Evolutionary conservation across 257 asterid genomes (phyloP), one percentile per base, ranked within the genome.

Genomic region (Solanum gandarillasii): DNA sequence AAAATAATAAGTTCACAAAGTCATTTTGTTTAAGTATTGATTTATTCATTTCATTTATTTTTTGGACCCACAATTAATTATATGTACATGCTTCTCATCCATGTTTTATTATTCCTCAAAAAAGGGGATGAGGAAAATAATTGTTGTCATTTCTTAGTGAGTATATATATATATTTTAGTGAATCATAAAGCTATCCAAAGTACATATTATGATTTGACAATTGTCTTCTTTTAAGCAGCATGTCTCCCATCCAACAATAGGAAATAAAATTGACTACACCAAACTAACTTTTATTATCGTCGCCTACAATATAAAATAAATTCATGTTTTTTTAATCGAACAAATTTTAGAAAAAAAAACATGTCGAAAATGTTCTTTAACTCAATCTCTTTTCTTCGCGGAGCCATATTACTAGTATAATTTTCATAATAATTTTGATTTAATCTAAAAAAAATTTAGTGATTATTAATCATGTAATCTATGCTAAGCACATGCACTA

Each of bases 401-500:
- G 18, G 55, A 46, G 6, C 18, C 55, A 46, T 46, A 46, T 46
- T 46, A 46, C 55, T 46, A 46, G 55, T 46, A 46, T 46, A 46
- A 46, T 46, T 46, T 46, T 46, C 6, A 43, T 43, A 43, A 43
- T 43, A 43, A 43, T 43, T 12, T 43, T 12, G 18, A 46, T 46
- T 1, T 46, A 46, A 46, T 46, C 55, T 46, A 46, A 46, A n/a
- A n/a, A n/a, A n/a, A n/a, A n/a, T 55, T 55, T 55, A 18, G 62
- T 55, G 62, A 6, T 55, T 55, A 55, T 70, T 78, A n/a, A 48
- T 23, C 27, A n/a, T 85, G 16, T 36, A 46, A 18, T 9, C 27
- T 85, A 62, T 81, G 68, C 29, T 85, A 2, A 78, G 68, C 87
- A 89, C 85, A 88, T 87, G 88, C 91, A 72, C 58, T 79, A 84